These are phyloP conservation scores for Clavulina sp. DNA, from an alignment of 768 basidiomycete species.

Conservation along the genomic window DNA sequence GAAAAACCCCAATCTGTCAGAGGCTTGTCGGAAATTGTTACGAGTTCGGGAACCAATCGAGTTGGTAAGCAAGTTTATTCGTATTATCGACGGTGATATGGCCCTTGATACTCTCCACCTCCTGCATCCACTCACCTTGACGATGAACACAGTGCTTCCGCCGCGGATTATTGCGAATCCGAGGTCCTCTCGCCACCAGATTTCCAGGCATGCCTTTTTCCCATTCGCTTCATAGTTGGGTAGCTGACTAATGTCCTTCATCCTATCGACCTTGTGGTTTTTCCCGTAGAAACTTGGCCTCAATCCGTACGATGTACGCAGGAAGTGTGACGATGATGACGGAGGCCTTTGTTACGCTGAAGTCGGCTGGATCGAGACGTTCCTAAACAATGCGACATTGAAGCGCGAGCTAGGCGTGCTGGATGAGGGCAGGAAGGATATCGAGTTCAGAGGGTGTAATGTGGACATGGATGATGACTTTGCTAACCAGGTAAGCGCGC, in stretches of 20 bases:
- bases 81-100: not conserved
- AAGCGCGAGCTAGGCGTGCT: constrained; percentile 71
- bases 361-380: constrained; percentile 76
- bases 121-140: too few species aligned
- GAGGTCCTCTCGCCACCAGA: constrained; percentile 54
- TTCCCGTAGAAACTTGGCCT: constrained; percentile 37
- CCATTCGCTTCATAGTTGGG: too few species aligned
- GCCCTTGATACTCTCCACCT: not conserved
- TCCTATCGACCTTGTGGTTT: not conserved
- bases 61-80: constrained; percentile 22
- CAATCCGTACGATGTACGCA: constrained; percentile 82
- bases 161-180: constrained; percentile 59
- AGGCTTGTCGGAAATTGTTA: constrained; percentile 58
- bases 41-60: constrained; percentile 35
- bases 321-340: constrained; percentile 51
- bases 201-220: constrained; percentile 37
- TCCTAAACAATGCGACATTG: constrained; percentile 60
- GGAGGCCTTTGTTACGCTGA: constrained; percentile 42
- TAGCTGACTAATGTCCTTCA: not conserved
- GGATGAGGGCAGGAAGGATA: too few species aligned
- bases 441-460: too few species aligned
- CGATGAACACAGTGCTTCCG: constrained; percentile 32
- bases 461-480: too few species aligned
- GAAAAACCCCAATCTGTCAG: constrained; percentile 59
- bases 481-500: too few species aligned